Conservation (phyloP, 495 filamentous ascomycete species). For the Evansstolkia leycettana region DNA sequence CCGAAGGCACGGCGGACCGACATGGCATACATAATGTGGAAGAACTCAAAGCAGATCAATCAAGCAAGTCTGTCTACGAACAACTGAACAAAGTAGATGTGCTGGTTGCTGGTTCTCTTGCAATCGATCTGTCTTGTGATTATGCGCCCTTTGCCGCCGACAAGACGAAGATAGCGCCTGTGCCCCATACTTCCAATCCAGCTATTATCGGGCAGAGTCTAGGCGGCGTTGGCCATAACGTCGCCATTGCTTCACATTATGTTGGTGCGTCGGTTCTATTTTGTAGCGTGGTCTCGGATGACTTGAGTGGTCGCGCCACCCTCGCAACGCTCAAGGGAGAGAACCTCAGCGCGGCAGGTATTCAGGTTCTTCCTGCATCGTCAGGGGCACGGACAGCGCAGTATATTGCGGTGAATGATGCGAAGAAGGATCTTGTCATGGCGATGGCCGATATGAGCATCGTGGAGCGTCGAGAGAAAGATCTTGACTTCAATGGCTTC, state of each 20-base stretch:
- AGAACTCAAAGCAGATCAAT: conserved; percentile 3
- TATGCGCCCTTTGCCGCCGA: conserved; percentile 36
- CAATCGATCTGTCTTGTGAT: conserved; percentile 79
- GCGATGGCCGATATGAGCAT: conserved; percentile 96
- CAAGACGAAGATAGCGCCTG: conserved; percentile 28
- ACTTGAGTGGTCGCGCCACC: conserved; percentile 62
- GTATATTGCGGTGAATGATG: conserved; percentile 83
- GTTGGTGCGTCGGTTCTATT: conserved; percentile 47
- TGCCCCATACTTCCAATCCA: conserved; percentile 75
- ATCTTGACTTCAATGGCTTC: conserved; percentile 30
- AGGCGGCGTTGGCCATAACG: conserved; percentile 92
- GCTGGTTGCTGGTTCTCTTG: conserved; percentile 81
- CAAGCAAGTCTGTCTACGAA: conserved; percentile 2
- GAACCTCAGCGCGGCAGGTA: conserved; percentile 50
- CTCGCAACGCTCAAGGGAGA: conserved; percentile 45
- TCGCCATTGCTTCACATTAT: conserved; percentile 65
- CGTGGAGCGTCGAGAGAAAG: conserved; percentile 41
- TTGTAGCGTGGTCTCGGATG: conserved; percentile 65
- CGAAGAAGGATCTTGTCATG: conserved; percentile 63
- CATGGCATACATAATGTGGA: conserved; percentile 8
- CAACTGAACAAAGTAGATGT: conserved; percentile 39
- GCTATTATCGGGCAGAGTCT: conserved; percentile 66
- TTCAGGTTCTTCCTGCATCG: conserved; percentile 42
- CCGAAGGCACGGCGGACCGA: conserved; percentile 12
- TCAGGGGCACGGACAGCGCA: conserved; percentile 59